These are phyloP conservation scores for Lentinula novae-zelandiae DNA, from an alignment of 1,284 basidiomycete species.

Conservation along the genomic window DNA sequence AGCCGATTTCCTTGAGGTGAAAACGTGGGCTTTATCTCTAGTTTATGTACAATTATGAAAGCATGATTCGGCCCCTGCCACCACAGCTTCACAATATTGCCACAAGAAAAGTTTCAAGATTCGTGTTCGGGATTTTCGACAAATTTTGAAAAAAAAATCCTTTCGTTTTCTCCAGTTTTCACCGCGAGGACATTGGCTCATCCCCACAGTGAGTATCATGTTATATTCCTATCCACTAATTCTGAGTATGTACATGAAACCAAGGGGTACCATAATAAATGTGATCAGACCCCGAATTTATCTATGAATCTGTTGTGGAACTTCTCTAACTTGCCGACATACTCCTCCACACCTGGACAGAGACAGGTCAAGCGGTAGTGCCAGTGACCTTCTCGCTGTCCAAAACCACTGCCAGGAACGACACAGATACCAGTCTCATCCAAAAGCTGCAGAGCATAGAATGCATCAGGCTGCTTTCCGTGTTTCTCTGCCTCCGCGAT, in stretches of 20 bases:
- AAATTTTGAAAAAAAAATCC: no score
- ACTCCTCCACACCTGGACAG: conserved; percentile 88
- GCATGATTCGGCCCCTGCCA: no score
- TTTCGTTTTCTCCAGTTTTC: no score
- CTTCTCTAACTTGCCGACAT: conserved; percentile 73
- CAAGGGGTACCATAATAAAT: background rate
- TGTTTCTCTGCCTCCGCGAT: conserved; percentile 66
- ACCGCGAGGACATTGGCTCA: no score
- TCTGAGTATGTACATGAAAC: background rate
- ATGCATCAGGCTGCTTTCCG: conserved; percentile 82
- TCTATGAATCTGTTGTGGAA: conserved; percentile 12
- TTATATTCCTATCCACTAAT: background rate
- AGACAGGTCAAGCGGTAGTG: conserved; percentile 88
- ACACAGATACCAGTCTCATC: conserved; percentile 92
- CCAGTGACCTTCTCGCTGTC: conserved; percentile 83
- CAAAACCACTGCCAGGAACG: conserved; percentile 89
- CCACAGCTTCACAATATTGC: no score
- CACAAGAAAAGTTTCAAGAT: no score
- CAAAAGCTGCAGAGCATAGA: conserved; percentile 81
- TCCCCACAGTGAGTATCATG: no score
- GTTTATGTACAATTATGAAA: no score
- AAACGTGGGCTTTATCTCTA: no score
- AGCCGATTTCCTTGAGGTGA: no score
- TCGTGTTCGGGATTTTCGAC: no score
- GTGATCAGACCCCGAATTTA: background rate